Evolutionary conservation across 441 rosid genomes (phyloP).

Genomic region (Adansonia grandidieri): DNA sequence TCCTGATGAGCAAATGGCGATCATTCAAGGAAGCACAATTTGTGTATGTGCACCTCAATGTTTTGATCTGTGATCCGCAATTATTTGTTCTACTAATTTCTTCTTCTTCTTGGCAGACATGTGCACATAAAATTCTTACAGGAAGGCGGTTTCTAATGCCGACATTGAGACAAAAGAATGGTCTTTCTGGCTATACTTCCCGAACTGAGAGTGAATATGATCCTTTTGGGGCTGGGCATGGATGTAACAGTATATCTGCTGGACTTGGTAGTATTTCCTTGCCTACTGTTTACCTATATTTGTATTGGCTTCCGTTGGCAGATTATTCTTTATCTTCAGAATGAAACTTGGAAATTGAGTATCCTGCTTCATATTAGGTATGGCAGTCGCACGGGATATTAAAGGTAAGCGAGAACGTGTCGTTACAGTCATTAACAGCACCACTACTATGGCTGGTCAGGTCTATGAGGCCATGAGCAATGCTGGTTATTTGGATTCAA

Average conservation of each 20-base stretch:
- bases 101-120: slow-evolving; percentile 57
- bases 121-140: slow-evolving; percentile 90
- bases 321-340: neutral
- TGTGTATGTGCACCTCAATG: neutral
- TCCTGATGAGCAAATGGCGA: slow-evolving; percentile 3
- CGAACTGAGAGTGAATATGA: slow-evolving; percentile 79
- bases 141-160: slow-evolving; percentile 73
- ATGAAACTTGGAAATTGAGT: slow-evolving; percentile 19
- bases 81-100: slow-evolving; percentile 19
- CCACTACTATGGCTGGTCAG: slow-evolving; percentile 87
- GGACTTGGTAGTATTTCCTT: slow-evolving; percentile 69
- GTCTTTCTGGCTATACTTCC: slow-evolving; percentile 66
- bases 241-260: slow-evolving; percentile 91
- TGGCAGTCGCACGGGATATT: slow-evolving; percentile 91
- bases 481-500: slow-evolving; percentile 88
- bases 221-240: slow-evolving; percentile 87
- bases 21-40: slow-evolving; percentile 11
- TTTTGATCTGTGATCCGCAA: neutral
- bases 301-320: neutral
- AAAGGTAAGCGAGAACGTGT: slow-evolving; percentile 78
- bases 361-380: slow-evolving; percentile 46
- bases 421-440: slow-evolving; percentile 77
- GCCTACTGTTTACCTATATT: neutral
- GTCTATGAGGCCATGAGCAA: slow-evolving; percentile 93
- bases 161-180: slow-evolving; percentile 62